Percentiles rank a stretch among this genome's conserved stretches.
Conservation (phyloP, 2,329 filamentous ascomycete species). For the Ophiocordyceps camponoti-leonardi region DNA sequence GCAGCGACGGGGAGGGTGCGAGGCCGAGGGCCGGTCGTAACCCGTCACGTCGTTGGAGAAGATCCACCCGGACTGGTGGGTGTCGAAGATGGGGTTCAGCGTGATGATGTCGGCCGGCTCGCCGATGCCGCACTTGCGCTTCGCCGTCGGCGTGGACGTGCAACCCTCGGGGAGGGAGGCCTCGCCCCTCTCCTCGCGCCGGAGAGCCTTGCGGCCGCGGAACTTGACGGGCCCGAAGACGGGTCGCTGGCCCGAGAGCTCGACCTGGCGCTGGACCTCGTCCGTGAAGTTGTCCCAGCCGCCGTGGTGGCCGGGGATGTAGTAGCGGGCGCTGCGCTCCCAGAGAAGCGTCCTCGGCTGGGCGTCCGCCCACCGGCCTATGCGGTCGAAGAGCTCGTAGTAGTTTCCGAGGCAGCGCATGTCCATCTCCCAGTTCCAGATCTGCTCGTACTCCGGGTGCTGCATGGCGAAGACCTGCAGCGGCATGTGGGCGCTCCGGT, state of each 20-base stretch:
- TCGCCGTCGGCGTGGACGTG: conserved; percentile 19
- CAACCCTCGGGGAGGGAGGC: conserved; percentile 38
- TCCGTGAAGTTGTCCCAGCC: conserved; percentile 55
- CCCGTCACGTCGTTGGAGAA: conserved; percentile 54
- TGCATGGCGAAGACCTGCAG: conserved; percentile 46
- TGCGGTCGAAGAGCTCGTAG: conserved; percentile 56
- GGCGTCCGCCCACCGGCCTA: conserved; percentile 46
- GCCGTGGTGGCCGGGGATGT: conserved; percentile 53
- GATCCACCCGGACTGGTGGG: conserved; percentile 54
- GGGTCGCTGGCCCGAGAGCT: conserved; percentile 36
- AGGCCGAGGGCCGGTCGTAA: conserved; percentile 34
- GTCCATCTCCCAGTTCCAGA: conserved; percentile 59
- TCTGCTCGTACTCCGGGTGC: conserved; percentile 47
- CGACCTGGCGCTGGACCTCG: conserved; percentile 34
- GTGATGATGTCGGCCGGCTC: conserved; percentile 64
- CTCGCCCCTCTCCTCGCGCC: conserved; percentile 32
- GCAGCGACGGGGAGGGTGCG: conserved; percentile 40
- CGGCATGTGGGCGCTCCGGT: conserved; percentile 45
- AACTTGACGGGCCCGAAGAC: conserved; percentile 53
- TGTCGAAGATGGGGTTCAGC: conserved; percentile 61
- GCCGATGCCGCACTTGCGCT: conserved; percentile 41
- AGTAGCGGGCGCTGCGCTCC: conserved; percentile 64
- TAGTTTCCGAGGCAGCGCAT: conserved; percentile 47
- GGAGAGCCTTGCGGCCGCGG: conserved; percentile 26
- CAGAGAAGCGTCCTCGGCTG: conserved; percentile 59